Conservation (phyloP, 2,329 filamentous ascomycete species). For the Colletotrichum tropicale region DNA sequence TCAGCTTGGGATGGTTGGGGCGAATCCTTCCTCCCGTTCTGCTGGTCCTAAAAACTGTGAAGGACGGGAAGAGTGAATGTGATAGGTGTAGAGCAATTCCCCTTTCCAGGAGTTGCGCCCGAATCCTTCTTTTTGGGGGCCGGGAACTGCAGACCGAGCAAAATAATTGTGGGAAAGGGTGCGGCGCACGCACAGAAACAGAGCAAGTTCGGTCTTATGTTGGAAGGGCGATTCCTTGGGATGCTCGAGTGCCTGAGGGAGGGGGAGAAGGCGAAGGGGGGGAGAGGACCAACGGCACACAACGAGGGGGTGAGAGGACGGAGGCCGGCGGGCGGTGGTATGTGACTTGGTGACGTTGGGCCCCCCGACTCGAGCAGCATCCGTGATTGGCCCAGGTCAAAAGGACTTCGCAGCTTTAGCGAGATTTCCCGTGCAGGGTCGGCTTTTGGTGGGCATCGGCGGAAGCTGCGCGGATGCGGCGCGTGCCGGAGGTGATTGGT, state of each 20-base stretch:
- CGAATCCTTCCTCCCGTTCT: neutral
- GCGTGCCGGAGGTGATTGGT: neutral
- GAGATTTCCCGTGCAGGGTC: neutral
- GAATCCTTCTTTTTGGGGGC: neutral
- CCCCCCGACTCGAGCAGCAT: neutral
- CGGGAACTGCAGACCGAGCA: neutral
- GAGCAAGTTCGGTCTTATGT: neutral
- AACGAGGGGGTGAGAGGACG: neutral
- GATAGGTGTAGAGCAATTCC: neutral
- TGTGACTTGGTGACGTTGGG: neutral
- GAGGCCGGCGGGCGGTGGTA: no score
- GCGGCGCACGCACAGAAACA: neutral
- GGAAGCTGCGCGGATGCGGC: neutral
- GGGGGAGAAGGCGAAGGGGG: neutral
- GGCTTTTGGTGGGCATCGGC: neutral
- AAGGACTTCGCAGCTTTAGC: neutral
- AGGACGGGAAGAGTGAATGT: neutral
- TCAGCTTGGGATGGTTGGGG: neutral
- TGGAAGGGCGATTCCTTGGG: neutral
- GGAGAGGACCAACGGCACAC: neutral
- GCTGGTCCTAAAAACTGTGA: neutral
- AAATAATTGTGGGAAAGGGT: neutral
- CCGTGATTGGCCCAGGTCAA: neutral
- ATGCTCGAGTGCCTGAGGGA: neutral
- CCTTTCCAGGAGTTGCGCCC: neutral